Percentiles rank a stretch among this genome's conserved stretches.
These are phyloP conservation scores for Lunasporangiospora selenospora DNA, from an alignment of 192 early-diverging fungal genomes.

Conservation along the genomic window DNA sequence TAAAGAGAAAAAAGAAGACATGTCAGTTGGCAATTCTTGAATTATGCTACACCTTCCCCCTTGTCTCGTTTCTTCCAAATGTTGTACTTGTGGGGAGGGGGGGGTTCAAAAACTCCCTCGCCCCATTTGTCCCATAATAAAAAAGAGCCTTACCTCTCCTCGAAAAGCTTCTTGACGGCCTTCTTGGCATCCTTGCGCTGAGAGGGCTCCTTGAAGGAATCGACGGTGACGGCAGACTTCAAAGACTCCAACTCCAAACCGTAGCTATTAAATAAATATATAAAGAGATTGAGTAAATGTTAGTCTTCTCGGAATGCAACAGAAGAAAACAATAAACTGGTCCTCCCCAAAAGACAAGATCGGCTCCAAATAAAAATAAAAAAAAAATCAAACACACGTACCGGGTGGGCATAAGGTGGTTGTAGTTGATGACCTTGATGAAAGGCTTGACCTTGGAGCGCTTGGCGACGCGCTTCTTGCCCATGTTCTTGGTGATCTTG, in stretches of 20 bases:
- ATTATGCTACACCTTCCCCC: too few species aligned
- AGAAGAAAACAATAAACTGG: too few species aligned
- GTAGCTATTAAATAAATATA: constrained; percentile 66
- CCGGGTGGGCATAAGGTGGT: constrained; percentile 99
- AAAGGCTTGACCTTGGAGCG: constrained; percentile 99
- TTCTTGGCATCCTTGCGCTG: constrained; percentile 92
- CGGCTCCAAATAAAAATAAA: too few species aligned
- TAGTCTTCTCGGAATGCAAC: not conserved
- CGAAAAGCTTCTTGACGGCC: constrained; percentile 94
- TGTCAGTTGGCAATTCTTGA: too few species aligned
- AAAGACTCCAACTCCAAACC: constrained; percentile 94
- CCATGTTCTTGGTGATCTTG: constrained; percentile 97
- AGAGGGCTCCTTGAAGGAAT: constrained; percentile 94
- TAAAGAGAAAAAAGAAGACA: not conserved
- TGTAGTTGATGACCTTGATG: constrained; percentile 99
- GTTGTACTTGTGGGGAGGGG: too few species aligned
- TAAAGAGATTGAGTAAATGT: not conserved
- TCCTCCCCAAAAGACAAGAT: too few species aligned
- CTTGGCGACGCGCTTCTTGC: constrained; percentile 93
- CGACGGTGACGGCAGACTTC: constrained; percentile 85
- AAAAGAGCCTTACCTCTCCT: constrained; percentile 70
- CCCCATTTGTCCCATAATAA: not conserved
- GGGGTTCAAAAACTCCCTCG: too few species aligned
- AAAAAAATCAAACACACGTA: too few species aligned
- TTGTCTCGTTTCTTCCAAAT: too few species aligned